These are phyloP conservation scores for Xylaria hypoxylon DNA, from an alignment of 2,329 filamentous ascomycete genomes.

Conservation along the genomic window DNA sequence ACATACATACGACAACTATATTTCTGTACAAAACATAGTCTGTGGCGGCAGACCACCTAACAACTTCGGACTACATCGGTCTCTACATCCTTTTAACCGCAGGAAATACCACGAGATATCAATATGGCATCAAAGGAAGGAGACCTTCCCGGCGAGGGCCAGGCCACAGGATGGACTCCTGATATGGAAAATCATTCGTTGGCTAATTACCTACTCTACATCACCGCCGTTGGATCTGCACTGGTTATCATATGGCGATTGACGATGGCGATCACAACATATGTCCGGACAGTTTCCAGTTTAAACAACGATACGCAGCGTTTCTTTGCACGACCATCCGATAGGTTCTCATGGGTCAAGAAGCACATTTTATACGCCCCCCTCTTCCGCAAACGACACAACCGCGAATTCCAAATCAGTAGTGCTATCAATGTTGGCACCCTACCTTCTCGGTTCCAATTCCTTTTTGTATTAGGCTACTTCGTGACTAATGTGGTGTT, in stretches of 20 bases:
- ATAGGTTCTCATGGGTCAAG: conserved; percentile 70
- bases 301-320: conserved; percentile 82
- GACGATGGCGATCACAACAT: conserved; percentile 68
- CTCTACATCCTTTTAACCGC: not conserved
- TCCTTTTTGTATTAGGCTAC: conserved; percentile 75
- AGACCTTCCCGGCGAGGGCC: conserved; percentile 41
- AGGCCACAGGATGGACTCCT: conserved; percentile 52
- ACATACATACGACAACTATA: conserved; percentile 25
- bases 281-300: conserved; percentile 79
- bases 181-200: conserved; percentile 65
- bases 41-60: conserved; percentile 9
- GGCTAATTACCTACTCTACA: conserved; percentile 69
- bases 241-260: conserved; percentile 76
- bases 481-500: conserved; percentile 81
- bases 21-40: conserved; percentile 23
- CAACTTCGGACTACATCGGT: not conserved
- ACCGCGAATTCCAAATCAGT: conserved; percentile 76
- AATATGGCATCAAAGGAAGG: conserved; percentile 35
- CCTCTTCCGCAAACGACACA: conserved; percentile 79
- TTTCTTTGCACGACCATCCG: conserved; percentile 76
- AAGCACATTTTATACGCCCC: conserved; percentile 77
- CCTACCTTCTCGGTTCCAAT: conserved; percentile 82
- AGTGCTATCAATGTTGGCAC: conserved; percentile 78
- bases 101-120: conserved; percentile 19
- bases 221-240: conserved; percentile 72